A percentile compares a stretch with the other conserved stretches of the same genome.
phyloP scores from a whole-genome alignment of 768 basidiomycete genomes.

The Suillus spraguei region DNA sequence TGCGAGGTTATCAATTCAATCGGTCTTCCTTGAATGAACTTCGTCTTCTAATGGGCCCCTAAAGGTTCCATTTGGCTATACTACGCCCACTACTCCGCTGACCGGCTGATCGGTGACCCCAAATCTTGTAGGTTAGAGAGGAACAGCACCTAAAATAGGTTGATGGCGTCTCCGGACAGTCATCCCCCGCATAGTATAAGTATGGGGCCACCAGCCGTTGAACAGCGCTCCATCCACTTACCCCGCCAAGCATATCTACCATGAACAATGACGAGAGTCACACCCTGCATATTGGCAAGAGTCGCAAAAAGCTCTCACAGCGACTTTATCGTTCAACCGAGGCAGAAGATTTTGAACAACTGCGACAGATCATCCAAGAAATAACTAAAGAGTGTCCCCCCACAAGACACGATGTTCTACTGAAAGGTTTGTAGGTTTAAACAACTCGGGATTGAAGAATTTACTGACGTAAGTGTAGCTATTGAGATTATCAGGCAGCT shows the following conservation, averaged over 20 bases:
- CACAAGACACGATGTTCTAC: slow-evolving; percentile 1
- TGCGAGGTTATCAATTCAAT: neutral
- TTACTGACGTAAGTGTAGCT: neutral
- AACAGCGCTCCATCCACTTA: neutral
- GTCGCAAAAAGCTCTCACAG: neutral
- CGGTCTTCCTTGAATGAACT: neutral
- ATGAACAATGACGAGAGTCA: neutral
- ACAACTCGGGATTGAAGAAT: neutral
- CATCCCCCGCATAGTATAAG: neutral
- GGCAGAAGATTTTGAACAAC: slow-evolving; percentile 6
- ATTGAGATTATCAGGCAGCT: neutral
- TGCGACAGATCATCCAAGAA: slow-evolving; percentile 2
- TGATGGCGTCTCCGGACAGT: neutral
- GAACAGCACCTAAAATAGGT: neutral
- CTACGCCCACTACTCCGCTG: neutral
- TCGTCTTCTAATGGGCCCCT: neutral
- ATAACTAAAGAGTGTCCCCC: neutral
- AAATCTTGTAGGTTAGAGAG: neutral
- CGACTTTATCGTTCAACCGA: slow-evolving; percentile 2
- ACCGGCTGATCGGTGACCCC: neutral
- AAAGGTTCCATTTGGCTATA: neutral
- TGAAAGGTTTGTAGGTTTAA: neutral
- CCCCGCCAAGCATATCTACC: neutral
- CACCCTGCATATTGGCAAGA: neutral
- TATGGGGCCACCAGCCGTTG: neutral